phyloP scores from a whole-genome alignment of 257 asterid genomes.

The Solanum gandarillasii region DNA sequence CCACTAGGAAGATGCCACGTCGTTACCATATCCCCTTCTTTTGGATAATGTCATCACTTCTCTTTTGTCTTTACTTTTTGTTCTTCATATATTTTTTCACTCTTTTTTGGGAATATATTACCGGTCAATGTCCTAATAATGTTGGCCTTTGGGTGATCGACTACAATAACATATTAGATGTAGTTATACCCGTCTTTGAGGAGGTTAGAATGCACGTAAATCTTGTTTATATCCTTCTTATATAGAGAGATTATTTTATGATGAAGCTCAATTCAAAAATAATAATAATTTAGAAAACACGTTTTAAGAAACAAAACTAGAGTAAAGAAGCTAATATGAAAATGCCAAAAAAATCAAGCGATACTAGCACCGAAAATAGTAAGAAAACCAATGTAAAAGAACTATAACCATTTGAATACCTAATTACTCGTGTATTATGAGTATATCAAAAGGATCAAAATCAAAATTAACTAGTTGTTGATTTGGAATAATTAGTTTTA shows the following conservation, averaged over 20 bases:
- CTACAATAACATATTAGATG: background rate
- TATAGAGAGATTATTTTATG: background rate
- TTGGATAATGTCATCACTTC: constrained; percentile 47
- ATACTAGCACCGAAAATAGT: background rate
- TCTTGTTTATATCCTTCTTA: background rate
- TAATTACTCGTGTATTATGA: background rate
- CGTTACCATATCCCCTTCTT: constrained; percentile 49
- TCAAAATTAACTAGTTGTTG: background rate
- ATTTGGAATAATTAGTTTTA: background rate
- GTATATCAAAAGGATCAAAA: background rate
- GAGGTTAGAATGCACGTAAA: background rate
- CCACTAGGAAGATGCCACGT: constrained; percentile 52
- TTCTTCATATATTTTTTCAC: background rate
- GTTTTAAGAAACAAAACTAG: too few species aligned
- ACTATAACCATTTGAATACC: background rate
- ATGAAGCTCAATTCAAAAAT: background rate
- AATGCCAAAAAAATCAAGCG: too few species aligned
- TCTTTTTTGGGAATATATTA: background rate
- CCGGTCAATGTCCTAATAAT: background rate
- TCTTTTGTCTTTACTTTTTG: background rate
- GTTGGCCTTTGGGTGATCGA: background rate
- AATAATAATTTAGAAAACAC: too few species aligned
- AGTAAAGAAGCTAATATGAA: too few species aligned
- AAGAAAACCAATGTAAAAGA: background rate
- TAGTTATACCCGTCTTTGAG: fast-evolving